phyloP scores from a whole-genome alignment of 345 rosid species.

The Eucalyptus regnans region DNA sequence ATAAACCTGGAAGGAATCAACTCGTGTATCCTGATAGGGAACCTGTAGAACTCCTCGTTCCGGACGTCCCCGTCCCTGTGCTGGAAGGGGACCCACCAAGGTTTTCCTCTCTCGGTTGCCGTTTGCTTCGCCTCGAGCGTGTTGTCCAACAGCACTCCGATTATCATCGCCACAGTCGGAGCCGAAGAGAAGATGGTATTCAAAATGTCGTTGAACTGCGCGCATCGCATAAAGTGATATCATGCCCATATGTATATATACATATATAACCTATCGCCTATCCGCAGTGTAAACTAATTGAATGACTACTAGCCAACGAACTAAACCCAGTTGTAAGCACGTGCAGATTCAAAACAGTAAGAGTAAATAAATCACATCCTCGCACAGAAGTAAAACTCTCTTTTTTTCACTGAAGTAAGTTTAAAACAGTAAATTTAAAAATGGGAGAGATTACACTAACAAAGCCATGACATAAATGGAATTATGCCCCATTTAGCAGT shows the following conservation, averaged over 20 bases:
- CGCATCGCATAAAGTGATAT: neutral
- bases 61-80: conserved; percentile 50
- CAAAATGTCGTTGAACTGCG: conserved; percentile 80
- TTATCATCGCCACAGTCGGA: conserved; percentile 59
- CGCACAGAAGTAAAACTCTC: neutral
- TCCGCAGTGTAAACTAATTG: neutral
- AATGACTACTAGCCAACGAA: neutral
- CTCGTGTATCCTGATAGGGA: conserved; percentile 43
- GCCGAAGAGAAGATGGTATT: conserved; percentile 88
- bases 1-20: conserved; percentile 61
- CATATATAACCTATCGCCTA: neutral
- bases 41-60: conserved; percentile 67
- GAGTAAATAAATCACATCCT: neutral
- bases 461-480: neutral
- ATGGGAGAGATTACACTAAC: neutral
- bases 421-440: neutral
- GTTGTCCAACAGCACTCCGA: conserved; percentile 69
- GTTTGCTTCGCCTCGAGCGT: conserved; percentile 41
- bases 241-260: neutral
- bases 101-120: conserved; percentile 47
- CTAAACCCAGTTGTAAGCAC: neutral
- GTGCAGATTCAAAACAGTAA: neutral
- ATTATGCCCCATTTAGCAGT: neutral
- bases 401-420: neutral
- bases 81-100: conserved; percentile 95